Evolutionary conservation across 108 stramenopile genomes (phyloP).

Genomic region (Stephanodiscus minutulus): DNA sequence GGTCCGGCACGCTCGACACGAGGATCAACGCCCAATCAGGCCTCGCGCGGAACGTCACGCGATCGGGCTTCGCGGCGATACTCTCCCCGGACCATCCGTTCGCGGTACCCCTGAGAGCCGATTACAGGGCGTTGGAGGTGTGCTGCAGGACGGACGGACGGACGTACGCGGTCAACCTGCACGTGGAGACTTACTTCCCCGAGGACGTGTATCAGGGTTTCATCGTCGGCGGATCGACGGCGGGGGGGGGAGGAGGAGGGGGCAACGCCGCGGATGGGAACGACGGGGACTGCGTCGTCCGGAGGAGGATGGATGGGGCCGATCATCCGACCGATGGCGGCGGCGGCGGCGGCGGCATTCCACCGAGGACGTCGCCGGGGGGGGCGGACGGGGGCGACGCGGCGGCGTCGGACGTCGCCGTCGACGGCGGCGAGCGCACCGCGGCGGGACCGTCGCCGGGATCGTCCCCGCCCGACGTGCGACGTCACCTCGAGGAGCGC

Average conservation of each 20-base stretch:
- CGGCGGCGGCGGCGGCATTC: no score
- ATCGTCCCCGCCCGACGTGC: slow-evolving; percentile 29
- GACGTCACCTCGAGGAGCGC: slow-evolving; percentile 18
- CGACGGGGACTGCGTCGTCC: not conserved
- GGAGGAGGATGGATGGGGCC: no score
- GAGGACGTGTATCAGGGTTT: slow-evolving; percentile 84
- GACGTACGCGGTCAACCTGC: slow-evolving; percentile 75
- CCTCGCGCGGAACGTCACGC: slow-evolving; percentile 40
- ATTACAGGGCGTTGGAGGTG: slow-evolving; percentile 81
- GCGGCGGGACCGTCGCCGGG: not conserved
- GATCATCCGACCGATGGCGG: no score
- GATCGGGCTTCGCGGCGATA: slow-evolving; percentile 84
- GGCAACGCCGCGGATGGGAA: not conserved
- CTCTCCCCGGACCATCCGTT: slow-evolving; percentile 77
- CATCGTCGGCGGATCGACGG: slow-evolving; percentile 44
- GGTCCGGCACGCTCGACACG: slow-evolving; percentile 76
- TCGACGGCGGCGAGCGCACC: no score
- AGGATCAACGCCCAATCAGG: slow-evolving; percentile 48
- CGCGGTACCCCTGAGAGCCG: slow-evolving; percentile 58
- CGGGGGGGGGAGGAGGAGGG: no score
- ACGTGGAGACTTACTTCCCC: slow-evolving; percentile 71
- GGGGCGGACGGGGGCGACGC: no score
- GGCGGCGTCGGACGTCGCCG: no score
- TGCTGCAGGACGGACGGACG: slow-evolving; percentile 79
- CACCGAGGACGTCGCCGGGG: no score